Percentiles rank a stretch among this genome's conserved stretches.
Conservation (phyloP, 225 moss, liverwort and hornwort species). For the Physcomitrium patens region DNA sequence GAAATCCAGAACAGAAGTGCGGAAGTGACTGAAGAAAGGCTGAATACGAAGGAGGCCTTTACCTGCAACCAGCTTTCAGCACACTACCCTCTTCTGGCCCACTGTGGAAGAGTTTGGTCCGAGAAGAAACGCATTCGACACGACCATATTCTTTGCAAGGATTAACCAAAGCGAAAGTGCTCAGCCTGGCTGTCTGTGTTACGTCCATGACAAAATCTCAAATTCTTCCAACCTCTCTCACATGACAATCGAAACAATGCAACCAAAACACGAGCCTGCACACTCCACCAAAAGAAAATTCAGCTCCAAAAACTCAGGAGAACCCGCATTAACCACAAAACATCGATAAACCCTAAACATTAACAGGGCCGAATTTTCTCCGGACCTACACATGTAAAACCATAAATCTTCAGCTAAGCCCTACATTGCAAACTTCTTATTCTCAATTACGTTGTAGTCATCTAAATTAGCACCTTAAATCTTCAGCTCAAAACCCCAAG, state of each 20-base stretch:
- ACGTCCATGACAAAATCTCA: constrained; percentile 46
- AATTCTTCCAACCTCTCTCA: not conserved
- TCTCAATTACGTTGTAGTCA: not conserved
- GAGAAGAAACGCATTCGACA: constrained; percentile 21
- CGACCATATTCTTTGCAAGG: constrained; percentile 31
- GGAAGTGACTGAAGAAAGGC: not conserved
- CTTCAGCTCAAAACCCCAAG: not conserved
- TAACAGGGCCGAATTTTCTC: constrained; percentile 1
- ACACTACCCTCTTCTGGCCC: constrained; percentile 30
- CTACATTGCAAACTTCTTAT: not conserved
- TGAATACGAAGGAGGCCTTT: not conserved
- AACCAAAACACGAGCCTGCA: constrained; percentile 6
- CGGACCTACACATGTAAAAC: too few relatives aligned
- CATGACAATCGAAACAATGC: not conserved
- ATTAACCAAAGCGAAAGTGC: constrained; percentile 30
- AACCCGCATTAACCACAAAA: not conserved
- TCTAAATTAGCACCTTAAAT: not conserved
- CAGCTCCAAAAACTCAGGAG: not conserved
- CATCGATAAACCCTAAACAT: constrained; percentile 52
- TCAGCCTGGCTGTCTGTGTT: constrained; percentile 40
- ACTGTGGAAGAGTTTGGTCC: constrained; percentile 17
- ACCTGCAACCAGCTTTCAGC: constrained; percentile 43
- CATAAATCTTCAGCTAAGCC: not conserved
- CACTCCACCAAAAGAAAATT: constrained; percentile 9
- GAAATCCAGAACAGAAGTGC: not conserved